Evolutionary conservation across 192 early-diverging fungal species (phyloP).

Genomic region (Phlyctochytrium arcticum): DNA sequence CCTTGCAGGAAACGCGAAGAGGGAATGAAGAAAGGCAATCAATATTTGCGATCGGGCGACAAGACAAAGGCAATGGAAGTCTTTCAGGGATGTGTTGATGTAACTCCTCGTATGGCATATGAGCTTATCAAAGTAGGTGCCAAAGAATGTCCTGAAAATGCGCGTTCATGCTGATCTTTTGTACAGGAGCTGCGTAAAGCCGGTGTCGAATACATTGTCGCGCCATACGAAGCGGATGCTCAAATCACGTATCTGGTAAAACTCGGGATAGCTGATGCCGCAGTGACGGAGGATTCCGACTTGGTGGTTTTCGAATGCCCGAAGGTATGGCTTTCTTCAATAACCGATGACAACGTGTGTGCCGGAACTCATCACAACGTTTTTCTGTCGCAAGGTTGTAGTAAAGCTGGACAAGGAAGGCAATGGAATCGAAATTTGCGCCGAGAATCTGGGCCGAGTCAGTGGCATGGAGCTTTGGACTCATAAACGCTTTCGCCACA

Average conservation of each 20-base stretch:
- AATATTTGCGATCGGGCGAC: conserved; percentile 51
- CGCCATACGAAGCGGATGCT: conserved; percentile 97
- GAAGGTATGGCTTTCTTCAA: conserved; percentile 34
- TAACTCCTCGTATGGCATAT: conserved; percentile 75
- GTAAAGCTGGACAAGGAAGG: conserved; percentile 80
- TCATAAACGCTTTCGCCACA: conserved; percentile 65
- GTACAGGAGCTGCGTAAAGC: conserved; percentile 51
- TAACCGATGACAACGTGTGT: not conserved
- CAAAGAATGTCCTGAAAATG: not conserved
- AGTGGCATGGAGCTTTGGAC: conserved; percentile 29
- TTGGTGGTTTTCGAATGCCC: conserved; percentile 87
- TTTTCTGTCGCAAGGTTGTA: conserved; percentile 52
- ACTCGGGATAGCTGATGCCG: conserved; percentile 62
- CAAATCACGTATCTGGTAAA: conserved; percentile 83
- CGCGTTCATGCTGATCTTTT: not conserved
- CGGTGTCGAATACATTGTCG: conserved; percentile 75
- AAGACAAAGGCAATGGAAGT: conserved; percentile 62
- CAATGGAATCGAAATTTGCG: conserved; percentile 59
- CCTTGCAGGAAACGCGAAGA: conserved; percentile 53
- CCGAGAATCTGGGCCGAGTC: conserved; percentile 44
- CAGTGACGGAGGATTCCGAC: conserved; percentile 96
- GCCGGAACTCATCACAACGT: not conserved
- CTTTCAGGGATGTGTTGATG: conserved; percentile 74
- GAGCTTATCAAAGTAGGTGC: conserved; percentile 65
- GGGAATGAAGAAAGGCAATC: conserved; percentile 49